Evolutionary conservation across 192 early-diverging fungal species (phyloP).

Genomic region (Coemansia sp.): DNA sequence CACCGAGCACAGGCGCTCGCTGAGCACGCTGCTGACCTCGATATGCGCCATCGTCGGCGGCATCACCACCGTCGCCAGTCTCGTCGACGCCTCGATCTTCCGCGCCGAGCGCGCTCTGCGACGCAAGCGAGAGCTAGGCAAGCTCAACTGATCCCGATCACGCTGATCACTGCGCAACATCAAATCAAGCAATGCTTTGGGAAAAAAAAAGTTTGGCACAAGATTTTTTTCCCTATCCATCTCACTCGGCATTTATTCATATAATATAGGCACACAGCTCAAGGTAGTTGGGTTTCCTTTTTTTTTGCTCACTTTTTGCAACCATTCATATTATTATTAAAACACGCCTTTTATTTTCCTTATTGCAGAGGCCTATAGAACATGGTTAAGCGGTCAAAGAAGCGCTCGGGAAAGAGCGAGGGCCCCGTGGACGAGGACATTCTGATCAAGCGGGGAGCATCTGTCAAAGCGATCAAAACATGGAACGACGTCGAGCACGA

Average conservation of each 20-base stretch:
- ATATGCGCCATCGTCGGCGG: constrained; percentile 92
- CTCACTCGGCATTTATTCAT: not conserved
- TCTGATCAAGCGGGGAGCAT: constrained; percentile 32
- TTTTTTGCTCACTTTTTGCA: not conserved
- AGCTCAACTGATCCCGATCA: constrained; percentile 25
- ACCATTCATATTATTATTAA: not conserved
- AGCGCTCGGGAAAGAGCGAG: constrained; percentile 11
- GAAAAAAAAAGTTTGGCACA: too few relatives aligned
- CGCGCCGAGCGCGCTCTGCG: constrained; percentile 75
- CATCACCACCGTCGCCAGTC: constrained; percentile 90
- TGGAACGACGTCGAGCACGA: constrained; percentile 75
- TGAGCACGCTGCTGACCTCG: constrained; percentile 85
- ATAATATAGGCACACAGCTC: not conserved
- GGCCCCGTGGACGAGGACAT: constrained; percentile 28
- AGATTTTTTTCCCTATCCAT: not conserved
- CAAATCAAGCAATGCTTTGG: constrained; percentile 8
- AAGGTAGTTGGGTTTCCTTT: not conserved
- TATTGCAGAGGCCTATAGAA: too few relatives aligned
- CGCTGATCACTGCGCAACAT: constrained; percentile 10
- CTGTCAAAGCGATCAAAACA: constrained; percentile 64
- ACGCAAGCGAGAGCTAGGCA: constrained; percentile 80
- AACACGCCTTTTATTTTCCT: not conserved
- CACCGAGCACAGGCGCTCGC: constrained; percentile 73
- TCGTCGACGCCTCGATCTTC: constrained; percentile 85
- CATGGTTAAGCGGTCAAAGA: constrained; percentile 43